These are phyloP conservation scores for Fusarium irregulare DNA, from an alignment of 2,329 filamentous ascomycete species.

Conservation along the genomic window DNA sequence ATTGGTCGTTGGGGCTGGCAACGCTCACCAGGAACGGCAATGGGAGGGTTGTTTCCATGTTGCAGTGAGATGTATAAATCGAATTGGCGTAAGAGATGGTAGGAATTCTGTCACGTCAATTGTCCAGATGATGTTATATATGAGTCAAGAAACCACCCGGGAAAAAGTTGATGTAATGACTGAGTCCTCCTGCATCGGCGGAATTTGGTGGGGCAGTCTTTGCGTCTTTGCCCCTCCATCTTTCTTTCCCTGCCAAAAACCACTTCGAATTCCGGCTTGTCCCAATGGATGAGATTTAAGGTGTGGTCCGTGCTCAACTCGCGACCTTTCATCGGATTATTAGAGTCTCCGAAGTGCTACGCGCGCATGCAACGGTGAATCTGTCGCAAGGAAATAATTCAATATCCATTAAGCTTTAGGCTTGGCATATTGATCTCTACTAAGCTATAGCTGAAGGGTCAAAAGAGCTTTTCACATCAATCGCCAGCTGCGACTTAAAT, in stretches of 20 bases:
- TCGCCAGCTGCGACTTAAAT: not conserved
- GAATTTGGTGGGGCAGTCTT: conserved; percentile 43
- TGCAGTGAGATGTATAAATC: conserved; percentile 26
- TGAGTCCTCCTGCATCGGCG: conserved; percentile 48
- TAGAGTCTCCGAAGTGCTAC: conserved; percentile 16
- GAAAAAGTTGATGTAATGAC: conserved; percentile 45
- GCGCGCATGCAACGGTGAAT: conserved; percentile 18
- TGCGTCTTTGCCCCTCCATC: conserved; percentile 45
- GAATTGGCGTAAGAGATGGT: conserved; percentile 18
- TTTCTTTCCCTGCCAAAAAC: conserved; percentile 27
- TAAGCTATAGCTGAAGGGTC: not conserved
- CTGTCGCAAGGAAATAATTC: conserved; percentile 14
- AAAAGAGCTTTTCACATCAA: not conserved
- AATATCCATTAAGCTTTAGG: conserved; percentile 4
- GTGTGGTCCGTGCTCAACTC: conserved; percentile 49
- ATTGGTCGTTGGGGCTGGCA: conserved; percentile 61
- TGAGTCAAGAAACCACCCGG: conserved; percentile 41
- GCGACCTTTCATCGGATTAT: conserved; percentile 40
- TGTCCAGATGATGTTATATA: conserved; percentile 20
- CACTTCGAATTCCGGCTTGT: conserved; percentile 31
- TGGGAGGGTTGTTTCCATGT: conserved; percentile 73
- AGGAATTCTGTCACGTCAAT: not conserved
- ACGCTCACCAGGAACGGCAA: conserved; percentile 72
- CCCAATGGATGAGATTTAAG: conserved; percentile 47
- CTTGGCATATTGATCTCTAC: not conserved